Conservation (phyloP, 2,329 filamentous ascomycete genomes). For the Keithomyces neogunnii region DNA sequence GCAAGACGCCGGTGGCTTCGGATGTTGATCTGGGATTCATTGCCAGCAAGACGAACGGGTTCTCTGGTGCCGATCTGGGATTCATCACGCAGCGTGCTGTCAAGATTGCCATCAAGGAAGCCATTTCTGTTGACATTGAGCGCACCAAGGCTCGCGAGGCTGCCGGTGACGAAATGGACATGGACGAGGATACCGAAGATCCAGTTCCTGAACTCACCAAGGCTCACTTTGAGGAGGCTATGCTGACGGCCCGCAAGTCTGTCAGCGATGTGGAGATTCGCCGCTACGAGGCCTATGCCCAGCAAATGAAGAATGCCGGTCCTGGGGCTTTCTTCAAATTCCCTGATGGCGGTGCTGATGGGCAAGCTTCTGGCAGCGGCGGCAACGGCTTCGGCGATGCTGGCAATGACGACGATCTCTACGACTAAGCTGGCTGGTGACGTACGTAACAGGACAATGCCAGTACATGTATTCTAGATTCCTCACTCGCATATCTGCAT, state of each 20-base stretch:
- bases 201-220: slow-evolving; percentile 93
- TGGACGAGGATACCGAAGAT: slow-evolving; percentile 69
- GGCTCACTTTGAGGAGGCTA: slow-evolving; percentile 97
- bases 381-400: slow-evolving; percentile 68
- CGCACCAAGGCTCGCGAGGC: slow-evolving; percentile 84
- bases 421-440: slow-evolving; percentile 59
- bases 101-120: slow-evolving; percentile 98
- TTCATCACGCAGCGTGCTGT: slow-evolving; percentile 98
- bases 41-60: slow-evolving; percentile 93
- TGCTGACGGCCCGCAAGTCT: slow-evolving; percentile 87
- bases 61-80: slow-evolving; percentile 98
- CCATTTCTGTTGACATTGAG: slow-evolving; percentile 83
- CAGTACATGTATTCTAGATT: slow-evolving; percentile 39
- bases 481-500: slow-evolving; percentile 26
- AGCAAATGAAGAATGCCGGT: slow-evolving; percentile 98
- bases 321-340: slow-evolving; percentile 98
- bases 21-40: slow-evolving; percentile 91
- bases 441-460: slow-evolving; percentile 12
- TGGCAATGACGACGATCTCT: slow-evolving; percentile 93
- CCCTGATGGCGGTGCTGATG: slow-evolving; percentile 61
- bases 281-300: slow-evolving; percentile 95
- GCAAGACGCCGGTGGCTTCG: slow-evolving; percentile 86
- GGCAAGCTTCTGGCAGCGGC: slow-evolving; percentile 51
- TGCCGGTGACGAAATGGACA: slow-evolving; percentile 67
- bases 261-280: slow-evolving; percentile 96